Conservation (phyloP, 176 grass and related monocot genomes). For the Carex cristatella region DNA sequence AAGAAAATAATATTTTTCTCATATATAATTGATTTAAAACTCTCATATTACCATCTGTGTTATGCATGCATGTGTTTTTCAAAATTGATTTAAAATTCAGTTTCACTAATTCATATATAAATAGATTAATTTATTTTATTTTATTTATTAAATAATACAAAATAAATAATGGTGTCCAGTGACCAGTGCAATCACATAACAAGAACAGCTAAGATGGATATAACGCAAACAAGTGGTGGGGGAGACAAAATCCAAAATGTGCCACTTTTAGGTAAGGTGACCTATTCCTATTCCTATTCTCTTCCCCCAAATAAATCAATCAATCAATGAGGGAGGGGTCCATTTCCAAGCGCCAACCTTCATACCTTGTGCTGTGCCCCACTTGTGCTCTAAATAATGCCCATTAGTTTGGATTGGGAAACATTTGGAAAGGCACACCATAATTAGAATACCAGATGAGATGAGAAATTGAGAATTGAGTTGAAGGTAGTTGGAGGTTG, state of each 20-base stretch:
- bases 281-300: constrained; percentile 11
- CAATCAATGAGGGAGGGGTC: background rate
- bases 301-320: background rate
- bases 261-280: constrained; percentile 16
- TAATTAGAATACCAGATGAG: background rate
- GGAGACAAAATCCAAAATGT: constrained; percentile 13
- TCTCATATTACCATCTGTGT: no score
- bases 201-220: background rate
- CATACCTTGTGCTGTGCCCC: background rate
- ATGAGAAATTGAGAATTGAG: background rate
- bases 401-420: constrained; percentile 6
- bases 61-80: no score
- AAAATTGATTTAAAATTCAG: background rate
- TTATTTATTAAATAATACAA: background rate
- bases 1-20: no score
- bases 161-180: background rate
- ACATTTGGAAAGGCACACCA: background rate
- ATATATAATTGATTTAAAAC: no score
- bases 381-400: constrained; percentile 5
- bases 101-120: background rate
- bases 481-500: constrained; percentile 60
- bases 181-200: background rate
- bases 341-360: constrained; percentile 10
- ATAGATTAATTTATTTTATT: background rate
- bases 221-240: constrained; percentile 2